Percentiles rank a stretch among this genome's conserved stretches.
Evolutionary conservation across 495 filamentous ascomycete species (phyloP).

Genomic region (Haplographium delicatum): DNA sequence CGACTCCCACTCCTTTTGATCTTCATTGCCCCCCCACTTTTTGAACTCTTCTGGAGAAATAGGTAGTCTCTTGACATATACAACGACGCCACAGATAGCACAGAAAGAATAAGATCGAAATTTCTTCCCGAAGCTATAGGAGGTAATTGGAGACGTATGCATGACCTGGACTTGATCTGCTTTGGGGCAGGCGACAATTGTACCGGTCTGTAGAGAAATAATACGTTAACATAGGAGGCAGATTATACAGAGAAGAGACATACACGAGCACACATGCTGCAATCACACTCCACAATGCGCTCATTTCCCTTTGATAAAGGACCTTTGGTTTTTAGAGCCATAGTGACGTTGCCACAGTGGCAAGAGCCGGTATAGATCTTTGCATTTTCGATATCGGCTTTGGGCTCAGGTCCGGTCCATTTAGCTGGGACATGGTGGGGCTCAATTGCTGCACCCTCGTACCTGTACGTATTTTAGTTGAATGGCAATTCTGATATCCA

Average conservation of each 20-base stretch:
- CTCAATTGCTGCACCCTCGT: constrained; percentile 30
- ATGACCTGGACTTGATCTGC: not conserved
- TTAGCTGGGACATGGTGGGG: constrained; percentile 28
- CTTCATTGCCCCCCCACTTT: not conserved
- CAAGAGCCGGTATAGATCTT: constrained; percentile 44
- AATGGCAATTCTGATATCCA: too few species aligned
- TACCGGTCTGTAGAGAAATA: not conserved
- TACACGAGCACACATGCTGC: constrained; percentile 40
- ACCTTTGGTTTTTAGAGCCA: constrained; percentile 33
- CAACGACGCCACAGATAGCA: constrained; percentile 36
- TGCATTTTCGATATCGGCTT: constrained; percentile 29
- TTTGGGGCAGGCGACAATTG: not conserved
- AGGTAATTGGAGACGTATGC: not conserved
- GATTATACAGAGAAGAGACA: constrained; percentile 17
- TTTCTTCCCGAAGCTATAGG: constrained; percentile 30
- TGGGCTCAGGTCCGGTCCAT: constrained; percentile 37
- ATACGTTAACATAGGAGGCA: constrained; percentile 26
- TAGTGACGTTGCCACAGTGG: constrained; percentile 44
- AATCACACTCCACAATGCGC: constrained; percentile 34
- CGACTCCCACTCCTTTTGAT: constrained; percentile 1
- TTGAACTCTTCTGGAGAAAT: not conserved
- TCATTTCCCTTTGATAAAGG: constrained; percentile 18
- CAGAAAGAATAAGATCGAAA: constrained; percentile 37
- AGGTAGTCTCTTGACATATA: constrained; percentile 13
- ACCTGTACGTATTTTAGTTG: constrained; percentile 21